Evolutionary conservation across 345 rosid species (phyloP), one percentile per base, ranked within the genome.

Genomic region (Melastoma malabathricum): DNA sequence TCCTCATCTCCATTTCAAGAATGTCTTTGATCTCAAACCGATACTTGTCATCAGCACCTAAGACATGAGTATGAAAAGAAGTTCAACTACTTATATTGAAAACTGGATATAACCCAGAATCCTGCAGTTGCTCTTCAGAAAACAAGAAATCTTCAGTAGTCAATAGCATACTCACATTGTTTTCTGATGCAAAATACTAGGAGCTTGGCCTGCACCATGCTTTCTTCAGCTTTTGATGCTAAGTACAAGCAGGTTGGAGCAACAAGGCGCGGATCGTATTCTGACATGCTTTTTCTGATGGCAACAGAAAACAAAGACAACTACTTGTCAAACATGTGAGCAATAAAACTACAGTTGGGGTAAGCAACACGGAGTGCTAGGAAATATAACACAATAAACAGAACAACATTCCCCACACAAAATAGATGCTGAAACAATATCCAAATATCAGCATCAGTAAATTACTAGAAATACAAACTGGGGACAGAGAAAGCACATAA

Each of bases 151-250:
- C 16, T 47, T 18, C 13, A 39, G 16, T 10, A 29, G 18, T 15
- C 15, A 50, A 15, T 14, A 16, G 49, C 20, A 46, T 62, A 74
- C 70, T 83, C 79, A 84, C 95, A 63, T 46, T 77, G 0, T 77
- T 82, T 92, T 68, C 62, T 84, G 0, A 70, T 72, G 77, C 67
- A 92, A 66, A 80, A 92, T 46, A 62, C 77, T 59, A 87, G 83
- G 46, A 79, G 66, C 53, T 76, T 81, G 64, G 95, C 96, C 69
- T 80, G 98, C 58, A 87, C 78, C 5, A 85, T 84, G 85, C 96
- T 82, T 75, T 92, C 98, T 73, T 92, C 98, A 60, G 95, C 98
- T 73, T 87, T 92, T 27, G 96, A 78, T 46, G 98, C 98, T 79
- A 92, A 72, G 66, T 87, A 92, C 72, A 92, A 78, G 79, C 98